These are phyloP conservation scores for Cryphonectria parasitica DNA, from an alignment of 2,329 filamentous ascomycete species.

Conservation along the genomic window DNA sequence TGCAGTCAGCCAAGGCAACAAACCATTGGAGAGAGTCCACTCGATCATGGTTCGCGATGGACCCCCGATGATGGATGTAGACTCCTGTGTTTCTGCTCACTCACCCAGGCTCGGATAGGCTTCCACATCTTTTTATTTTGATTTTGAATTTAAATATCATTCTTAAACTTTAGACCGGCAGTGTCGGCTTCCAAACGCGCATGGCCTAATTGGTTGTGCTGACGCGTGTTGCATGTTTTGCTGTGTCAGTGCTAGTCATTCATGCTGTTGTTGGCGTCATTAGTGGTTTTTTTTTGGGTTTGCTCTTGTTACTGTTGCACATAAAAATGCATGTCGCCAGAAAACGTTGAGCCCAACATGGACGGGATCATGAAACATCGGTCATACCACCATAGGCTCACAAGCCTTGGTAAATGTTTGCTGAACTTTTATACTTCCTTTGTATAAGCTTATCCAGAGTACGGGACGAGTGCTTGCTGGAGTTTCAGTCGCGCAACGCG, in stretches of 20 bases:
- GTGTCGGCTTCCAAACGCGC: background rate
- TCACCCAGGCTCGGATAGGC: background rate
- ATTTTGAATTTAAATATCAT: slow-evolving; percentile 26
- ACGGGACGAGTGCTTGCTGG: background rate
- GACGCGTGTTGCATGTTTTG: background rate
- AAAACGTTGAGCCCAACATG: background rate
- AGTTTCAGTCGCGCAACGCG: background rate
- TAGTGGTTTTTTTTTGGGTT: background rate
- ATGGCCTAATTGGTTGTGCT: background rate
- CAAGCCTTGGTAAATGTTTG: background rate
- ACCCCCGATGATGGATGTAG: background rate
- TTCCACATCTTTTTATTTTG: slow-evolving; percentile 31
- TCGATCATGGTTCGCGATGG: background rate
- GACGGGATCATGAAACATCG: background rate
- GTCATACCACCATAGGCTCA: background rate
- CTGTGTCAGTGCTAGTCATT: slow-evolving; percentile 4
- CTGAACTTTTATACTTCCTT: background rate
- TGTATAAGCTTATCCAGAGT: background rate
- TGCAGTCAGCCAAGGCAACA: slow-evolving; percentile 1
- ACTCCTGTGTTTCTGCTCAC: background rate
- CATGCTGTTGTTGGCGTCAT: background rate
- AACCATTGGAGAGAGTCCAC: background rate
- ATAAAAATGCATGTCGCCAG: background rate
- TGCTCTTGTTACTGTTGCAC: background rate
- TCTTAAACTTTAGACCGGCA: background rate